phyloP scores from a whole-genome alignment of 345 rosid genomes.

The Gossypium mustelinum region DNA sequence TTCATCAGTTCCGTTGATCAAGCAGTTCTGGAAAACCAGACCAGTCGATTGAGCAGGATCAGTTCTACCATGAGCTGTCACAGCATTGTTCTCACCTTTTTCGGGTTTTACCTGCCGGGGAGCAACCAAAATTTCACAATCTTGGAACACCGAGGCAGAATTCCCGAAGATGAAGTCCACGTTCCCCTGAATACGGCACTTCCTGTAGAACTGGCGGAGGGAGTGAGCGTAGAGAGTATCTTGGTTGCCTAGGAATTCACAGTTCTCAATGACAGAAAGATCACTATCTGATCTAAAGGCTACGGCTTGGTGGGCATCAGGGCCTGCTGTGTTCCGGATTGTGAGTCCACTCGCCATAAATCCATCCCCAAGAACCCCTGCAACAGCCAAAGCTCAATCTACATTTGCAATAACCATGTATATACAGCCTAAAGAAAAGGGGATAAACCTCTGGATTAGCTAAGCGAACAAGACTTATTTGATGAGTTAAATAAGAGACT shows the following conservation, averaged over 20 bases:
- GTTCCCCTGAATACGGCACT: slow-evolving; percentile 80
- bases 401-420: background rate
- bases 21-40: slow-evolving; percentile 66
- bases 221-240: slow-evolving; percentile 84
- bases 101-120: slow-evolving; percentile 70
- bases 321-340: slow-evolving; percentile 79
- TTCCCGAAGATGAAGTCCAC: slow-evolving; percentile 97
- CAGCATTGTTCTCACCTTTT: slow-evolving; percentile 67
- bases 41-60: slow-evolving; percentile 85
- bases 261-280: slow-evolving; percentile 61
- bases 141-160: slow-evolving; percentile 76
- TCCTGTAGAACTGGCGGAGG: slow-evolving; percentile 80
- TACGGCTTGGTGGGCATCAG: slow-evolving; percentile 83
- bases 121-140: slow-evolving; percentile 54
- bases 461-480: no score
- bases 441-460: background rate
- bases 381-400: background rate
- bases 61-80: slow-evolving; percentile 85
- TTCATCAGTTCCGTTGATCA: slow-evolving; percentile 70
- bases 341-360: slow-evolving; percentile 91
- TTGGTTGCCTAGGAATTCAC: slow-evolving; percentile 89
- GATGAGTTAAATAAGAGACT: no score
- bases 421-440: background rate
- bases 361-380: slow-evolving; percentile 88
- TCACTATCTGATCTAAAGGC: slow-evolving; percentile 92